Evolutionary conservation across 352 stramenopile genomes (phyloP).

Genomic region (Globisporangium iwayamae): DNA sequence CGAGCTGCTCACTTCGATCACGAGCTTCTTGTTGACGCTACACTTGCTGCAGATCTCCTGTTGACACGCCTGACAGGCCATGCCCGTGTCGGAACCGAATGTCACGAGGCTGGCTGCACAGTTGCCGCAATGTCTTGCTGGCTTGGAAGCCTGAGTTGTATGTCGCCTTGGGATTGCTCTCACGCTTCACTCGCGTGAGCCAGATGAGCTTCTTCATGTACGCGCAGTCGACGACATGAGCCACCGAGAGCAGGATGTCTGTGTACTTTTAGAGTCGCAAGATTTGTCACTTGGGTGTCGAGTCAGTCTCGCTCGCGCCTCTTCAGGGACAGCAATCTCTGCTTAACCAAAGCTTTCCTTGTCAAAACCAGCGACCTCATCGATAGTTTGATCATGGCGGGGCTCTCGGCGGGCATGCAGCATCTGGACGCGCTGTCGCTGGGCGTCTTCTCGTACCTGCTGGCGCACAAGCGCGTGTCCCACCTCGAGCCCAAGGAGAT

Average conservation of each 20-base stretch:
- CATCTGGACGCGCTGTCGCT: slow-evolving; percentile 58
- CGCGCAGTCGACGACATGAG: slow-evolving; percentile 11
- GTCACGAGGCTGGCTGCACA: slow-evolving; percentile 29
- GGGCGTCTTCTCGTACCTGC: slow-evolving; percentile 67
- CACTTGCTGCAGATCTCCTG: slow-evolving; percentile 25
- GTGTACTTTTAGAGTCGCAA: neutral
- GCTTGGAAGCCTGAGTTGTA: neutral
- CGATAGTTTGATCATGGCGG: neutral
- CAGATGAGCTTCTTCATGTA: slow-evolving; percentile 10
- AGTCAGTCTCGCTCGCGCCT: neutral
- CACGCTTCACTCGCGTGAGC: slow-evolving; percentile 1
- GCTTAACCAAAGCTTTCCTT: neutral
- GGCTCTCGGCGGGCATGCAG: slow-evolving; percentile 14
- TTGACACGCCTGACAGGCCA: slow-evolving; percentile 30
- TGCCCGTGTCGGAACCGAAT: slow-evolving; percentile 23
- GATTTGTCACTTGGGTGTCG: too few species aligned
- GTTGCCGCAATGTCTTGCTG: slow-evolving; percentile 7
- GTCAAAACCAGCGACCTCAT: too few species aligned
- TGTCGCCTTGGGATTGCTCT: neutral
- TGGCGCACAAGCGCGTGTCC: slow-evolving; percentile 48
- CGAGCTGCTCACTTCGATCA: slow-evolving; percentile 21
- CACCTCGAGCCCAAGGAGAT: slow-evolving; percentile 52
- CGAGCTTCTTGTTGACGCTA: slow-evolving; percentile 39
- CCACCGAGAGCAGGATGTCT: neutral
- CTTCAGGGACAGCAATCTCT: neutral